Percentiles rank a stretch among this genome's conserved stretches.
Conservation (phyloP, 2,329 filamentous ascomycete genomes). For the Fusarium sp. region DNA sequence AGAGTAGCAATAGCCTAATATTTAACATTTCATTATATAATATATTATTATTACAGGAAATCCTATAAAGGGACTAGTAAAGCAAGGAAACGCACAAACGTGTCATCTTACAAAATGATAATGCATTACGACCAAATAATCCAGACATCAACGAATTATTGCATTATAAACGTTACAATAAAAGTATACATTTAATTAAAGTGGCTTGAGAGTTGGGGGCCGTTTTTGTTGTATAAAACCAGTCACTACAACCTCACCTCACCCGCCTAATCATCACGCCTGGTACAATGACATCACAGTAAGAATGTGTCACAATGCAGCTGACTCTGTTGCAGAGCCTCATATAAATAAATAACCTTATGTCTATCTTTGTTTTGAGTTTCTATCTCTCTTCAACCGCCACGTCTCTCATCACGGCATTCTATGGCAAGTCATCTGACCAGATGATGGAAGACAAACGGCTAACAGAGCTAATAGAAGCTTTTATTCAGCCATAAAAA, state of each 20-base stretch:
- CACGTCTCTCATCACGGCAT: not conserved
- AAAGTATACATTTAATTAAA: not conserved
- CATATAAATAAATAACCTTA: not conserved
- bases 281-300: not conserved
- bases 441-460: not conserved
- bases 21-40: no score
- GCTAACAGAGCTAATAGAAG: not conserved
- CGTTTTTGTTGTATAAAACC: not conserved
- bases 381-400: not conserved
- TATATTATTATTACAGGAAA: no score
- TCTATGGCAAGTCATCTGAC: not conserved
- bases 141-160: not conserved
- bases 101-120: not conserved
- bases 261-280: not conserved
- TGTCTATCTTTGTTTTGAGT: not conserved
- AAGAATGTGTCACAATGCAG: conserved; percentile 1
- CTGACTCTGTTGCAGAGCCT: not conserved
- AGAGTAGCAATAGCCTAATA: no score
- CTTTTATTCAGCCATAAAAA: not conserved
- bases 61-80: not conserved
- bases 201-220: not conserved
- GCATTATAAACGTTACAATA: not conserved
- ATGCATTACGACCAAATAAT: not conserved
- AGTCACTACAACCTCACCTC: not conserved
- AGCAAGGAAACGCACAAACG: not conserved